Evolutionary conservation across 1,139 yeast genomes (phyloP), one percentile per base, ranked within the genome.

Genomic region (Sugiyamaella paludigena): DNA sequence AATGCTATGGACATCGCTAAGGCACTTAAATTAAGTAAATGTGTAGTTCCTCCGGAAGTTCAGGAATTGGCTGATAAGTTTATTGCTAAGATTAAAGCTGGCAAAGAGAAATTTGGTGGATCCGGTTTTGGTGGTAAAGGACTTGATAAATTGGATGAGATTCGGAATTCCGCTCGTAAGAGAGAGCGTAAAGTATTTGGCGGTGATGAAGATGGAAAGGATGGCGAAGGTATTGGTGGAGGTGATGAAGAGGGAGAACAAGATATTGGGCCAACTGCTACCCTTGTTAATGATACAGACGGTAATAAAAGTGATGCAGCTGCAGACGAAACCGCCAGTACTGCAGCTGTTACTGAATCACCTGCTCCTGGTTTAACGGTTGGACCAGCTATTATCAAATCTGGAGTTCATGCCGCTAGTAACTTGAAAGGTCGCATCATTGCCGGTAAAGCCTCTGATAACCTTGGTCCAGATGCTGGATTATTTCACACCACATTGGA

Each of bases 101-200:
- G 96, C 0, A 80, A 82, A 52, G 89, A 78, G 55, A 82, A 81
- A 60, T 74, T 78, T 32, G 49, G 58, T 26, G 45, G 47, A 48
- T 44, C 47, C 47, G 98, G 98, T 0, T 92, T 89, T 71, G 95
- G 96, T 1, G 98, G 98, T 19, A 84, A 86, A 60, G 98, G 98
- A 1, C 74, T 92, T 49, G 95, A 85, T 42, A 84, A 84, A 54
- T 71, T 92, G 42, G 95, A 87, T 53, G 80, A 79, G 46, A 74
- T 78, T 9, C 73, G 98, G 46, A 83, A 83, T 30, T 76, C 73
- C 36, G 77, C 76, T 32, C 73, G 81, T 52, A 75, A 72, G 48
- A 61, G 74, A 43, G 84, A 84, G 60, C 71, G 78, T 54, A 71
- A 64, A 45, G 69, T 49, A 5, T 55, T 47, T 2, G 60, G 59